Conservation (phyloP, 352 stramenopile species). For the Phytophthora pisi region DNA sequence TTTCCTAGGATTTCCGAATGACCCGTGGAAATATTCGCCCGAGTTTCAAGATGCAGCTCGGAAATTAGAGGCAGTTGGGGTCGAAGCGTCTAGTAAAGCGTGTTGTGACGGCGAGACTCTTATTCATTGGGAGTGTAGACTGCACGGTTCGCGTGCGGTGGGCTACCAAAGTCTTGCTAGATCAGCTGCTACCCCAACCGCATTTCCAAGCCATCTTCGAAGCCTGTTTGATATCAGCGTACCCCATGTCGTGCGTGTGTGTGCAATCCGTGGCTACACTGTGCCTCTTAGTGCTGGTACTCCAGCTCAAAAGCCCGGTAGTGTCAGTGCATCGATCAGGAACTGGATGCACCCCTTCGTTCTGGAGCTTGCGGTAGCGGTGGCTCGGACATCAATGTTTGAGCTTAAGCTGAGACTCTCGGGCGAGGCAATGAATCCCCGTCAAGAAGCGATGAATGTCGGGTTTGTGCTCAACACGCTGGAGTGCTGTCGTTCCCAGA, state of each 20-base stretch:
- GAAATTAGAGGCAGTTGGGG: background rate
- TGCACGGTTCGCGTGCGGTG: background rate
- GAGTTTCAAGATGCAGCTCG: background rate
- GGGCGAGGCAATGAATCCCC: background rate
- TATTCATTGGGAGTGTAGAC: background rate
- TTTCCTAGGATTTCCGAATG: conserved; percentile 1
- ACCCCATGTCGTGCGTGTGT: background rate
- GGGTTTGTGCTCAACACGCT: background rate
- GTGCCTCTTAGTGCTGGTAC: background rate
- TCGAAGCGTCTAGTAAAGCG: background rate
- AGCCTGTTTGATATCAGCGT: background rate
- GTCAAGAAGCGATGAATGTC: background rate
- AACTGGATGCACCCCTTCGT: background rate
- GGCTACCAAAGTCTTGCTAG: background rate
- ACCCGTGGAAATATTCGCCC: background rate
- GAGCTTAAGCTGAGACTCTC: background rate
- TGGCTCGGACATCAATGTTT: background rate
- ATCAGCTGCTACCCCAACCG: background rate
- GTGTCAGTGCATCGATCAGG: background rate
- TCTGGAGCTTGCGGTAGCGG: too few species aligned
- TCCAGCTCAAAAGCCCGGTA: background rate
- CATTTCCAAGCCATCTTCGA: background rate
- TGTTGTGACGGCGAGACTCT: background rate
- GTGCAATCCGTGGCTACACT: background rate
- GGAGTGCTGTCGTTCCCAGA: background rate